Conservation (phyloP, 495 filamentous ascomycete genomes). For the Xylaria flabelliformis region DNA sequence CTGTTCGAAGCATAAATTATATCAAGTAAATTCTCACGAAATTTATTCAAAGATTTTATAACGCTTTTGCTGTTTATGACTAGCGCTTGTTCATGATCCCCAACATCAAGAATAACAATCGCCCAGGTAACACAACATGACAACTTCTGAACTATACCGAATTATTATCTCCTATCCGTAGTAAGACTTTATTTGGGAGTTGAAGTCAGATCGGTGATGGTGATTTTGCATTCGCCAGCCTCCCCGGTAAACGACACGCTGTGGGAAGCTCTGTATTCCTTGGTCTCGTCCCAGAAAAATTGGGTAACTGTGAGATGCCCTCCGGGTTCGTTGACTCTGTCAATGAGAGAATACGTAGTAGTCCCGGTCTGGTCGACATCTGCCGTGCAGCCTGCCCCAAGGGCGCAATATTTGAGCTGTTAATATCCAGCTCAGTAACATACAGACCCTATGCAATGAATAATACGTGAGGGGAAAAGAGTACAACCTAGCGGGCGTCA, state of each 20-base stretch:
- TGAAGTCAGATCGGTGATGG: background rate
- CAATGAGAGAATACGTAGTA: background rate
- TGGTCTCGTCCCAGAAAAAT: background rate
- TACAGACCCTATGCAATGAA: background rate
- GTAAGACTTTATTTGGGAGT: conserved; percentile 4
- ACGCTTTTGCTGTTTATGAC: no score
- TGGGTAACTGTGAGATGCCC: conserved; percentile 10
- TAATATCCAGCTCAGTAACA: background rate
- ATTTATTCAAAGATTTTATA: no score
- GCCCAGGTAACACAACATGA: no score
- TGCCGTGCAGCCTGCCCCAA: conserved; percentile 7
- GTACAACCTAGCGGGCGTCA: background rate
- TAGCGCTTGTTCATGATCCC: no score
- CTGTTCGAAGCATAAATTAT: no score
- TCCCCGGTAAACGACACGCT: background rate
- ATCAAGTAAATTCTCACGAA: no score
- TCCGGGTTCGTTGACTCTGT: conserved; percentile 6
- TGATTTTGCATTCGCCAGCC: conserved; percentile 1
- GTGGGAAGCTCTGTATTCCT: background rate
- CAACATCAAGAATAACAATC: no score
- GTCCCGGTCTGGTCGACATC: background rate
- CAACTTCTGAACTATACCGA: background rate
- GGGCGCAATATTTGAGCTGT: background rate
- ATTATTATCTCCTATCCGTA: background rate
- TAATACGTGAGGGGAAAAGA: background rate